phyloP scores from a whole-genome alignment of 2,329 filamentous ascomycete genomes.

The Xylaria sp. region DNA sequence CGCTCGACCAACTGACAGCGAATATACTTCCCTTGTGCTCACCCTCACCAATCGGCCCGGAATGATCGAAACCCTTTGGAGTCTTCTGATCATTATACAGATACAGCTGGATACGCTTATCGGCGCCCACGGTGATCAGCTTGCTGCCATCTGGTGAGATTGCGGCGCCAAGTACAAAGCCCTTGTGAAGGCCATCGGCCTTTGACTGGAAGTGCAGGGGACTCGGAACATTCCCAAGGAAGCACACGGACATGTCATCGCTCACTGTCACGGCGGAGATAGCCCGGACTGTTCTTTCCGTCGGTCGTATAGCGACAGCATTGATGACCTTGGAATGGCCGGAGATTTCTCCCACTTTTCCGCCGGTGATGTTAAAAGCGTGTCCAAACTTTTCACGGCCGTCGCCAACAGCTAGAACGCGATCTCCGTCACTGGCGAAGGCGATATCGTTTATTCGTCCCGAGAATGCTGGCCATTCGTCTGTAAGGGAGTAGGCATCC shows the following conservation, averaged over 20 bases:
- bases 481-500: constrained; percentile 39
- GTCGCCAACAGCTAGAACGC: constrained; percentile 94
- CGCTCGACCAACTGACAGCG: constrained; percentile 84
- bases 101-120: constrained; percentile 90
- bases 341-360: constrained; percentile 93
- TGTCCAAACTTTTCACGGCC: constrained; percentile 92
- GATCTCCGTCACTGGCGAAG: constrained; percentile 96
- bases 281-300: constrained; percentile 64
- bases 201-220: constrained; percentile 97
- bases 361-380: constrained; percentile 93
- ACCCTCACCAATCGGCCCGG: constrained; percentile 77
- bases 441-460: constrained; percentile 95
- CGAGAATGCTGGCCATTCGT: constrained; percentile 92
- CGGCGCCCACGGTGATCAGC: constrained; percentile 89
- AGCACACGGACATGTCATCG: constrained; percentile 88
- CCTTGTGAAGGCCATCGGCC: constrained; percentile 77
- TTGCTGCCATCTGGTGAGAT: constrained; percentile 87
- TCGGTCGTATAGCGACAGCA: constrained; percentile 84
- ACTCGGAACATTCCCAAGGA: constrained; percentile 76
- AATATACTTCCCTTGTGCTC: constrained; percentile 93
- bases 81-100: constrained; percentile 62
- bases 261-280: constrained; percentile 88
- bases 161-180: constrained; percentile 84
- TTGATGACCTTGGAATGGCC: constrained; percentile 94
- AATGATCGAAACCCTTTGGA: constrained; percentile 82